Evolutionary conservation across 2,329 filamentous ascomycete species (phyloP), one percentile per base, ranked within the genome.

Genomic region (Curvularia lunata): DNA sequence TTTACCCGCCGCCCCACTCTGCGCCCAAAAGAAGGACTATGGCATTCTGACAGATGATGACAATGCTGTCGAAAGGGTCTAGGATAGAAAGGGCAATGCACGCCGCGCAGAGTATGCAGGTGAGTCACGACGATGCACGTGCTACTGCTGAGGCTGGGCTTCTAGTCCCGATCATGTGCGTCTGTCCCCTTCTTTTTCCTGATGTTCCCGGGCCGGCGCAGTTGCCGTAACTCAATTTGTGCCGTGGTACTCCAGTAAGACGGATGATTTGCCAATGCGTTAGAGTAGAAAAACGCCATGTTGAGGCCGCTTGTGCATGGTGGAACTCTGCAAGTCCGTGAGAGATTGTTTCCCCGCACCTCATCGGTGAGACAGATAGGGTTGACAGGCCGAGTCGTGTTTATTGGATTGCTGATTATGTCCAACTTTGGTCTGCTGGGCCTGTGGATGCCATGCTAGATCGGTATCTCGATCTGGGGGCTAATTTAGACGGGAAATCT

Each of bases 311-410:
- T 38, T 49, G 47, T 13, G 32, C 47, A 25, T 21, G 34, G 21
- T 8, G 23, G 23, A 23, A 21, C 34, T 7, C 19, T 28, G 27
- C 28, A 10, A 47, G 25, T 30, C 18, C 8, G 18, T 13, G 18
- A 18, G 12, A 34, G 5, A 23, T 47, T 21, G 27, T 28, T 27
- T 40, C 23, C 19, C 34, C 47, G 41, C 41, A 25, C 16, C 21
- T 49, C 47, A 49, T 49, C 47, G 47, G 47, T 49, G 34, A 49
- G 34, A 21, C 9, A 40, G 27, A 47, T n/a, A 16, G 40, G 41
- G 41, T 16, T 23, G 12, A 13, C 21, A 23, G 8, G 23, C 16
- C 16, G 41, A 27, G 41, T 43, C 23, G 23, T n/a, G 23, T 43
- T 23, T n/a, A 43, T 43, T 43, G 41, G 23, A 25, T 16, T 43